Conservation (phyloP, 306 rosid species). For the Gynostemma pentaphyllum region DNA sequence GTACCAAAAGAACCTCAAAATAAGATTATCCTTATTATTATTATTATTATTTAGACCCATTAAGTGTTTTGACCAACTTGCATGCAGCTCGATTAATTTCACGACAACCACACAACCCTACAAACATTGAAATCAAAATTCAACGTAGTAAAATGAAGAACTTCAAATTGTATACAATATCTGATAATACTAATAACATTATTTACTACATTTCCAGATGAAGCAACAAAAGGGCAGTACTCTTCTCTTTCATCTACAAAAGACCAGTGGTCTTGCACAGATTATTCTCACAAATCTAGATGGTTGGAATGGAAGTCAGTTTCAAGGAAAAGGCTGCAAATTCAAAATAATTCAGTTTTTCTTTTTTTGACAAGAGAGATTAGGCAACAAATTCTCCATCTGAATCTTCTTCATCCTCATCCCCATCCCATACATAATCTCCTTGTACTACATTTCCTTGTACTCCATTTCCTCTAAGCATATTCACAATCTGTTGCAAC, state of each 20-base stretch:
- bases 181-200: background rate
- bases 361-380: background rate
- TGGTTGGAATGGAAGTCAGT: background rate
- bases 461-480: constrained; percentile 23
- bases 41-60: no score
- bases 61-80: no score
- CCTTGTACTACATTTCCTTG: no score
- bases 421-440: constrained; percentile 36
- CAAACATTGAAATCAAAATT: background rate
- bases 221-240: background rate
- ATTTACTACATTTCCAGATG: background rate
- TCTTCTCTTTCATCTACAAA: background rate
- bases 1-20: no score
- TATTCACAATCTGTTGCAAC: constrained; percentile 22
- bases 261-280: background rate
- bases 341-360: background rate
- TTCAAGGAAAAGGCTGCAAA: background rate
- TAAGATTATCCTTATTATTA: no score
- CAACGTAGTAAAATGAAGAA: background rate
- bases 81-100: no score
- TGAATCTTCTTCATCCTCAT: constrained; percentile 34
- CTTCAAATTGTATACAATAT: background rate
- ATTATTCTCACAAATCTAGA: background rate
- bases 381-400: constrained; percentile 38
- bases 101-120: no score